Evolutionary conservation across 441 rosid genomes (phyloP).

Genomic region (Eruca vesicaria): DNA sequence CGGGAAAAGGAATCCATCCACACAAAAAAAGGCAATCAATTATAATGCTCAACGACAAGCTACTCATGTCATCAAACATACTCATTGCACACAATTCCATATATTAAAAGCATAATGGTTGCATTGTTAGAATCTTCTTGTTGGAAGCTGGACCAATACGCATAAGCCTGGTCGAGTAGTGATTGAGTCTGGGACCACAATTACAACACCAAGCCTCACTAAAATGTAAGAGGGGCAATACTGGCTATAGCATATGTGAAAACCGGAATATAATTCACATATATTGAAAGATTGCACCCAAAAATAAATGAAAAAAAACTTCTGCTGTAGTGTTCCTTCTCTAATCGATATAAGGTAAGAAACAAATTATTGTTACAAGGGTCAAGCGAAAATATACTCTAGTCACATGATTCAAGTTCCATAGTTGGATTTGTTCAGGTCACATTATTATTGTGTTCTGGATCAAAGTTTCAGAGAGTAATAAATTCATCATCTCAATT

Average conservation of each 20-base stretch:
- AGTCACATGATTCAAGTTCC: background rate
- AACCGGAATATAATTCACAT: background rate
- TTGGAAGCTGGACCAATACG: slow-evolving; percentile 78
- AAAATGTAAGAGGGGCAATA: background rate
- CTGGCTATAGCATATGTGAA: background rate
- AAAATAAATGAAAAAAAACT: too few relatives aligned
- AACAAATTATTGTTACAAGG: background rate
- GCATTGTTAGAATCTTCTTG: slow-evolving; percentile 51
- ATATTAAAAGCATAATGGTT: background rate
- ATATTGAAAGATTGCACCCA: too few relatives aligned
- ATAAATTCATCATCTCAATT: slow-evolving; percentile 1
- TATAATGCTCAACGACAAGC: background rate
- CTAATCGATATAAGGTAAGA: background rate
- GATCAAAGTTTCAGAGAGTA: background rate
- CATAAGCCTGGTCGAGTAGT: slow-evolving; percentile 75
- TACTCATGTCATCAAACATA: slow-evolving; percentile 10
- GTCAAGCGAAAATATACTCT: background rate
- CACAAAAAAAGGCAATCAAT: background rate
- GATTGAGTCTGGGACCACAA: background rate
- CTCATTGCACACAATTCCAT: slow-evolving; percentile 35
- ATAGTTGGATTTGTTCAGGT: slow-evolving; percentile 3
- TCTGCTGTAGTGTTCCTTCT: background rate
- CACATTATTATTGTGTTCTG: background rate
- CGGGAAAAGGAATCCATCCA: background rate
- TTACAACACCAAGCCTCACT: background rate